phyloP scores from a whole-genome alignment of 352 stramenopile species.

The Pythium biforme region DNA sequence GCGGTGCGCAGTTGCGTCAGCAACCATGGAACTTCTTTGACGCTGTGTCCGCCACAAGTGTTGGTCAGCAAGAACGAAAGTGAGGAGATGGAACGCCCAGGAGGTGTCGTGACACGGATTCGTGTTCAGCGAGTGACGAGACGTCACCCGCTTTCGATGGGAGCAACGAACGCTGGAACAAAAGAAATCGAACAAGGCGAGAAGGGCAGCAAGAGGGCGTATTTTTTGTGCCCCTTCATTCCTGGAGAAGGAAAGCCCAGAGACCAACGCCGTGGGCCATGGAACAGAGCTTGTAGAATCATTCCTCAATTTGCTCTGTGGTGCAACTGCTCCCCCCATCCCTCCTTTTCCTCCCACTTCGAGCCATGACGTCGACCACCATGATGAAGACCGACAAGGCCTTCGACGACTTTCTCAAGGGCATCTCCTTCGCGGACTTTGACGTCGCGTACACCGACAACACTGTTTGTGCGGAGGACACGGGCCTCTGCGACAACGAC shows the following conservation, averaged over 20 bases:
- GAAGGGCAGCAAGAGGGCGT: too few species aligned
- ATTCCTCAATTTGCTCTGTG: conserved; percentile 11
- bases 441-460: conserved; percentile 6
- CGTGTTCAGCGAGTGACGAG: neutral
- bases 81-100: neutral
- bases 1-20: conserved; percentile 1
- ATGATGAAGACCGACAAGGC: conserved; percentile 16
- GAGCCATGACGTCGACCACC: neutral
- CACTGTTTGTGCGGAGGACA: neutral
- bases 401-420: conserved; percentile 23
- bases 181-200: neutral
- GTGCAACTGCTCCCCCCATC: neutral
- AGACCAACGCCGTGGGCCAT: neutral
- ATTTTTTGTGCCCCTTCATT: neutral
- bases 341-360: neutral
- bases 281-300: neutral
- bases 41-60: neutral
- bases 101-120: conserved; percentile 6
- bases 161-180: neutral
- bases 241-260: neutral
- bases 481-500: neutral
- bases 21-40: neutral
- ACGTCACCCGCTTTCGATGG: neutral
- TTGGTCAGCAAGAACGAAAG: neutral
- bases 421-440: conserved; percentile 18